phyloP scores from a whole-genome alignment of 176 grass and related monocot genomes.

The Carex parvula region DNA sequence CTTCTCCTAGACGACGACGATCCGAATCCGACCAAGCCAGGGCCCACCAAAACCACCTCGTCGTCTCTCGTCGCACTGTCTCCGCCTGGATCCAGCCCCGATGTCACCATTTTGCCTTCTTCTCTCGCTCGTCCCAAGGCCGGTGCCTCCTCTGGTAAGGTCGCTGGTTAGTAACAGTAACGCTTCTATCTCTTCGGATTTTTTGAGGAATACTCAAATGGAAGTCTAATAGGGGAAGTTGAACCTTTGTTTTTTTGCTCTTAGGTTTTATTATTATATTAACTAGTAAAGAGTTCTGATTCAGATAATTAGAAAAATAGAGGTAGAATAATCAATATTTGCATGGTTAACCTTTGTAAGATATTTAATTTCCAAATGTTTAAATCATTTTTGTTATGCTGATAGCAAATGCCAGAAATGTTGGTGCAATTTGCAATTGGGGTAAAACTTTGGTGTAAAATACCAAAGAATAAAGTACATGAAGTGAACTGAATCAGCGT shows the following conservation, averaged over 20 bases:
- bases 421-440: neutral
- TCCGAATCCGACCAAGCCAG: neutral
- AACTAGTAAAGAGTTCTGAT: neutral
- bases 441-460: neutral
- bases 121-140: neutral
- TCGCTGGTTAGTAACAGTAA: neutral
- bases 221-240: no score
- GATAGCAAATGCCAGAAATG: neutral
- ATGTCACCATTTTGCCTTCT: neutral
- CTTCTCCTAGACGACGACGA: constrained; percentile 25
- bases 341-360: no score
- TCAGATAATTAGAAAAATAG: no score
- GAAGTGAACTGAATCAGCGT: neutral
- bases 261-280: neutral
- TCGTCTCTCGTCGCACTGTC: constrained; percentile 1
- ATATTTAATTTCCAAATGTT: no score
- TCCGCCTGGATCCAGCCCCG: neutral
- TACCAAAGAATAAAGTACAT: neutral
- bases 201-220: neutral
- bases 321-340: no score
- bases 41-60: neutral
- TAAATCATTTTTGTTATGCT: neutral
- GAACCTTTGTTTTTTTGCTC: neutral
- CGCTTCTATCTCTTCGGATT: neutral
- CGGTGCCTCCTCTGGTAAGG: neutral